A percentile compares a stretch with the other conserved stretches of the same genome.
Evolutionary conservation across 345 rosid genomes (phyloP).

Genomic region (Barbarea vulgaris): DNA sequence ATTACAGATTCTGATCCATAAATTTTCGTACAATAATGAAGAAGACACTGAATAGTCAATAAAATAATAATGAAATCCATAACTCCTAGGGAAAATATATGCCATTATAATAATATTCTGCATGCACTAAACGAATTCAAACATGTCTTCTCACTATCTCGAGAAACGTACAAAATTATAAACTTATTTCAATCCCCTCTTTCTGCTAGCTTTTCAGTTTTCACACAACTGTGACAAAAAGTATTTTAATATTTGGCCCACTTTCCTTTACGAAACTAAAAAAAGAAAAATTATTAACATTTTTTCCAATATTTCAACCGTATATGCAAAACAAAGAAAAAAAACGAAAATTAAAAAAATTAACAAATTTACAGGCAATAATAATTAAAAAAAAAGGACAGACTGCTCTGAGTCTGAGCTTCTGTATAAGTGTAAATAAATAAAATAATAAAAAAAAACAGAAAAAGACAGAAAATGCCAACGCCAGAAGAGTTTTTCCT

Average conservation of each 20-base stretch:
- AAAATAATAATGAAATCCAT: slow-evolving; percentile 16
- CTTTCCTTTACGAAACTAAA: background rate
- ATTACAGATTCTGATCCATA: slow-evolving; percentile 24
- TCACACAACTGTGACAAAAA: slow-evolving; percentile 37
- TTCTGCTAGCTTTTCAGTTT: slow-evolving; percentile 37
- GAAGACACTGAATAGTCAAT: slow-evolving; percentile 1
- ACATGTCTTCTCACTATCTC: slow-evolving; percentile 46
- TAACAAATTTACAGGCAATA: slow-evolving; percentile 38
- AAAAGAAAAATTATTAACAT: background rate
- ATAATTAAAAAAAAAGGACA: slow-evolving; percentile 37
- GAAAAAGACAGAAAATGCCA: slow-evolving; percentile 70
- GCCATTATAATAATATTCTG: background rate
- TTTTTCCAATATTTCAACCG: background rate
- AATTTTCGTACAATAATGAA: slow-evolving; percentile 29
- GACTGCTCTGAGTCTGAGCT: slow-evolving; percentile 39
- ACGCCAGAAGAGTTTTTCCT: slow-evolving; percentile 47
- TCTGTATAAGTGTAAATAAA: slow-evolving; percentile 19
- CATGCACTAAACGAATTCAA: slow-evolving; percentile 38
- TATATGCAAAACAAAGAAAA: background rate
- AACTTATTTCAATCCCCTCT: slow-evolving; percentile 25
- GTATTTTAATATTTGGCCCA: slow-evolving; percentile 38
- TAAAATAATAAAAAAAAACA: slow-evolving; percentile 37
- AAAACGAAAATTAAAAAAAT: background rate
- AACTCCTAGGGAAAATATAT: slow-evolving; percentile 22
- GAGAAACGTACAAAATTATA: slow-evolving; percentile 43